These are phyloP conservation scores for Saccharomycopsis schoenii DNA, from an alignment of 805 yeast genomes.

Conservation along the genomic window DNA sequence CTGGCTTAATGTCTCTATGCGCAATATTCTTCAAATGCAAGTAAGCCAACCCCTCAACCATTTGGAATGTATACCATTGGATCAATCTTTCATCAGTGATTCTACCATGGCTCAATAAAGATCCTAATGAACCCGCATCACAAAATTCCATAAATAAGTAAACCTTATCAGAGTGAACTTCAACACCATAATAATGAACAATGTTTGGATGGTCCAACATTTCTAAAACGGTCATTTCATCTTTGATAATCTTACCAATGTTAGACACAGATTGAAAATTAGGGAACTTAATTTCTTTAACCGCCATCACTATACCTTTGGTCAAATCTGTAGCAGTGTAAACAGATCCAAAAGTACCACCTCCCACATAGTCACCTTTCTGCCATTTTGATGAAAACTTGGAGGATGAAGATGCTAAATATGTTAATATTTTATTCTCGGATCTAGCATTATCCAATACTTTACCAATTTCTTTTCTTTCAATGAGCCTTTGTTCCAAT, in stretches of 20 bases:
- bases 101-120: conserved; percentile 79
- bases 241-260: conserved; percentile 81
- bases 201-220: conserved; percentile 93
- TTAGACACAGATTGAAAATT: conserved; percentile 77
- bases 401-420: conserved; percentile 80
- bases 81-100: conserved; percentile 92
- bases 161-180: conserved; percentile 91
- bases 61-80: conserved; percentile 81
- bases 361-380: conserved; percentile 86
- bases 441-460: conserved; percentile 81
- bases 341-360: conserved; percentile 93
- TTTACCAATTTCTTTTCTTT: conserved; percentile 62
- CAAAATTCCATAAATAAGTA: conserved; percentile 97
- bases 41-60: conserved; percentile 92
- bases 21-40: conserved; percentile 90
- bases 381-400: conserved; percentile 95
- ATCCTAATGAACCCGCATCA: conserved; percentile 88
- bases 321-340: conserved; percentile 87
- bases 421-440: conserved; percentile 78
- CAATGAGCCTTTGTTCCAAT: conserved; percentile 44
- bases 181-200: conserved; percentile 94
- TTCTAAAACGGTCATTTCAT: conserved; percentile 93
- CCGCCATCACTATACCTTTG: conserved; percentile 94
- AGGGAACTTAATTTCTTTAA: conserved; percentile 86
- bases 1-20: conserved; percentile 97